Evolutionary conservation across 768 basidiomycete genomes (phyloP).

Genomic region (Fomitopsis serialis): DNA sequence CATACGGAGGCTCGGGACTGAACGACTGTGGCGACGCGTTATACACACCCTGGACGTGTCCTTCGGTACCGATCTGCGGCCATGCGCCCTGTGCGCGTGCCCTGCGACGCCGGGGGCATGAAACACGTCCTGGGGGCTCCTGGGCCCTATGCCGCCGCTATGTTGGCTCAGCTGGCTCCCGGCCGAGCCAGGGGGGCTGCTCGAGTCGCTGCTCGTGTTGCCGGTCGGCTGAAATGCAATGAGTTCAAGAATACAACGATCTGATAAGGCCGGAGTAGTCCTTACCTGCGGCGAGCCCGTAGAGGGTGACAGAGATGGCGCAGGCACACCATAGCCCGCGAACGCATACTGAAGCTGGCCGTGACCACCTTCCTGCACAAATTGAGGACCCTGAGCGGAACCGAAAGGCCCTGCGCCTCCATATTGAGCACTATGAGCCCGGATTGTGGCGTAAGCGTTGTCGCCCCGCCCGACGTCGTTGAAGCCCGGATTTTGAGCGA

Average conservation of each 20-base stretch:
- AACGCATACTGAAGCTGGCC: not conserved
- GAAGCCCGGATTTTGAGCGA: not conserved
- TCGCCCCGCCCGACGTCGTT: not conserved
- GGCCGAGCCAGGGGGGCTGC: not conserved
- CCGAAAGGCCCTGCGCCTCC: not conserved
- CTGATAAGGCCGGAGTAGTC: not conserved
- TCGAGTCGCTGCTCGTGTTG: not conserved
- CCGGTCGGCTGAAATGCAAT: not conserved
- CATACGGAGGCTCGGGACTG: not conserved
- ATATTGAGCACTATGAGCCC: not conserved
- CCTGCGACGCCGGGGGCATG: not conserved
- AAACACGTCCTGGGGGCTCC: not conserved
- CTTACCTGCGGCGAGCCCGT: not conserved
- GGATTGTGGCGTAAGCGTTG: not conserved
- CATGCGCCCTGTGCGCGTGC: not conserved
- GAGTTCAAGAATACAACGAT: not conserved
- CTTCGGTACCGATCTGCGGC: not conserved
- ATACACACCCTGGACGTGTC: not conserved
- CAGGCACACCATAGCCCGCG: not conserved
- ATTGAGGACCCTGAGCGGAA: not conserved
- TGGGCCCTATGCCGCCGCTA: not conserved
- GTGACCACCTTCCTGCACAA: not conserved
- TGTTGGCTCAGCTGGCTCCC: not conserved
- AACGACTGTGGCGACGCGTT: not conserved
- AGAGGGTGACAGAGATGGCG: not conserved